These are phyloP conservation scores for Vigna trinervia DNA, from an alignment of 306 rosid genomes.

Conservation along the genomic window DNA sequence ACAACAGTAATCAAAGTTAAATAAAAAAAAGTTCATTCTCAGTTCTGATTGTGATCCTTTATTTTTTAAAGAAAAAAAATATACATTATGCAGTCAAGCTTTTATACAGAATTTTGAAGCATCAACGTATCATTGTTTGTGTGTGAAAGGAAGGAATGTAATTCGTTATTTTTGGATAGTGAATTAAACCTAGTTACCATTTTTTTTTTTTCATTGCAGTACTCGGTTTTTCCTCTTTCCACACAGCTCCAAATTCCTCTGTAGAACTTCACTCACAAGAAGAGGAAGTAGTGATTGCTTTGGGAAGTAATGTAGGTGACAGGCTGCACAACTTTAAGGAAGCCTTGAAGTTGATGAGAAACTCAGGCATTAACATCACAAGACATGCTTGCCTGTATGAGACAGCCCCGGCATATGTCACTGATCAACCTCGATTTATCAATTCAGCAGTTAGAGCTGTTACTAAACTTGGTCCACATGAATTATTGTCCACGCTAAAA, in stretches of 20 bases:
- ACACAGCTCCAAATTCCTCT: constrained; percentile 50
- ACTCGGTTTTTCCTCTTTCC: constrained; percentile 48
- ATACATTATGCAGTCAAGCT: background rate
- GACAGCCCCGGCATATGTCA: constrained; percentile 89
- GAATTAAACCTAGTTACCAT: constrained; percentile 16
- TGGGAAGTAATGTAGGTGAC: constrained; percentile 90
- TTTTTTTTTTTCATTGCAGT: constrained; percentile 55
- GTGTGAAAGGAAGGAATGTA: constrained; percentile 11
- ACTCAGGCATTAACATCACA: constrained; percentile 67
- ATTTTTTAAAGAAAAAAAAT: background rate
- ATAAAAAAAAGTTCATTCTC: background rate
- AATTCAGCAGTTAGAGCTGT: constrained; percentile 90
- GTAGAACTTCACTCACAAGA: constrained; percentile 70
- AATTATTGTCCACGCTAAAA: constrained; percentile 71
- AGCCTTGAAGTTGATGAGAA: constrained; percentile 78
- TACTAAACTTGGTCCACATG: constrained; percentile 90
- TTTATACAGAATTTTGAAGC: background rate
- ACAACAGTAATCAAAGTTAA: background rate
- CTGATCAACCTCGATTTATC: constrained; percentile 83
- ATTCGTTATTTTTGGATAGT: constrained; percentile 11
- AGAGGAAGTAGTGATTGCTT: constrained; percentile 92
- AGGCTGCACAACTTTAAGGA: constrained; percentile 78
- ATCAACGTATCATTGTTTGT: background rate
- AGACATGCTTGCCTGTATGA: constrained; percentile 91
- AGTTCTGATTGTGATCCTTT: background rate